Percentiles rank a stretch among this genome's conserved stretches.
These are phyloP conservation scores for Verticillium albo-atrum DNA, from an alignment of 2,329 filamentous ascomycete species.

Conservation along the genomic window DNA sequence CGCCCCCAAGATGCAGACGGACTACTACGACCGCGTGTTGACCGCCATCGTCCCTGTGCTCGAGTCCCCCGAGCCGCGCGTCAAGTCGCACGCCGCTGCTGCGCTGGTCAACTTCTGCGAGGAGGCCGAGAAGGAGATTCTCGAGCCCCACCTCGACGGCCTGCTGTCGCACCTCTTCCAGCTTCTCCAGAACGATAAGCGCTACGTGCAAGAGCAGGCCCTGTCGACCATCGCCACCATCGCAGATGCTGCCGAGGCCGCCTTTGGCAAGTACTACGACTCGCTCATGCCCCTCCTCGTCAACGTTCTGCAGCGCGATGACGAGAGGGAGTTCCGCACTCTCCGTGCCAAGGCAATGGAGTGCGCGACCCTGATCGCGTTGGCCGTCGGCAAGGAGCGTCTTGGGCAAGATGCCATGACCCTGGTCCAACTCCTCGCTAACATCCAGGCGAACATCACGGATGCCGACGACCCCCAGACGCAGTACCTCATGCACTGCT, in stretches of 20 bases:
- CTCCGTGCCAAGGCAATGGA: constrained; percentile 98
- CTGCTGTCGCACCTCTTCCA: constrained; percentile 81
- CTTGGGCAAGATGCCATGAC: constrained; percentile 84
- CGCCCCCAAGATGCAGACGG: constrained; percentile 94
- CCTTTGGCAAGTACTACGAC: constrained; percentile 93
- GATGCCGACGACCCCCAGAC: constrained; percentile 94
- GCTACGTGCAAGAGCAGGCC: constrained; percentile 96
- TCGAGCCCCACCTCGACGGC: constrained; percentile 90
- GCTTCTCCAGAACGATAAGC: constrained; percentile 84
- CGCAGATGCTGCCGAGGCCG: constrained; percentile 93
- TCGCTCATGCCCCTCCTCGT: constrained; percentile 94
- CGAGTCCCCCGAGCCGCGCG: constrained; percentile 82
- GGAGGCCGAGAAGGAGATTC: constrained; percentile 85
- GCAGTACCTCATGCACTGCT: constrained; percentile 97
- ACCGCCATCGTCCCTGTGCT: constrained; percentile 91
- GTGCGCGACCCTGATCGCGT: constrained; percentile 90
- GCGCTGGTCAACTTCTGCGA: constrained; percentile 99
- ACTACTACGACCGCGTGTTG: constrained; percentile 84
- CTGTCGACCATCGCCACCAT: constrained; percentile 97
- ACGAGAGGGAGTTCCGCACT: constrained; percentile 87
- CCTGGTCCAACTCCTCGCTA: constrained; percentile 80
- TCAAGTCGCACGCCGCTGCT: constrained; percentile 96
- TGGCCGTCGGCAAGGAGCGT: constrained; percentile 90
- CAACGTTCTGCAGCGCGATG: constrained; percentile 81
- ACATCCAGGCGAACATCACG: constrained; percentile 80